Evolutionary conservation across 495 filamentous ascomycete genomes (phyloP), one percentile per base, ranked within the genome.

Genomic region (Hyaloscypha variabilis): DNA sequence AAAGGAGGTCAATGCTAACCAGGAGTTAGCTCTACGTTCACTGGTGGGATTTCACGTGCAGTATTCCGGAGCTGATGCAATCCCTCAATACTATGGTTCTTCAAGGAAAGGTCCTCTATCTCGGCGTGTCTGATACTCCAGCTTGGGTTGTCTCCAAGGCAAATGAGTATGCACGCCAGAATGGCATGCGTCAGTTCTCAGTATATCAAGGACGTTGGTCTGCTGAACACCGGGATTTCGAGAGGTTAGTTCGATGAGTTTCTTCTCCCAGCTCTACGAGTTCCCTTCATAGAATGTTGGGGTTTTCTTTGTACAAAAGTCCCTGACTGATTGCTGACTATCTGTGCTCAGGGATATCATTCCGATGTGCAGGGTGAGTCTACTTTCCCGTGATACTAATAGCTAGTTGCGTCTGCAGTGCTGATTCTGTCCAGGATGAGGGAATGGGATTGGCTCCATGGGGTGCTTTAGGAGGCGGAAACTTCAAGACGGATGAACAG

Each of bases 401-500:
- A 46, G 14, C 17, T 17, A 46, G 10, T 8, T 46, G 4, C 19
- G 19, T 46, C 8, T 14, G 6, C 13, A 34, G 39, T 46, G 17
- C 13, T 46, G 39, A 46, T 3, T 4, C 19, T 46, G 39, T 17
- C 39, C 39, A 46, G 10, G 81, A 76, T 13, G 88, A 91, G 69
- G 88, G 88, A n/a, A 92, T 93, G 90, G 88, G 76, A 0, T 61
- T 92, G 0, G 79, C 78, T 13, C 88, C 88, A 0, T 92, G 85
- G 83, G 87, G 85, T 5, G 78, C 85, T 0, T 75, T 93, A 2
- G 87, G 85, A 31, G 77, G 81, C n/a, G 90, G 90, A 42, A 77
- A 79, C 53, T 90, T 90, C 79, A 84, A 87, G 75, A 82, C 79
- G 19, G 78, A 79, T 17, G 82, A 78, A 60, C 78, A 80, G 64